phyloP scores from a whole-genome alignment of 1,284 basidiomycete genomes.

The Cryptococcus sp. region DNA sequence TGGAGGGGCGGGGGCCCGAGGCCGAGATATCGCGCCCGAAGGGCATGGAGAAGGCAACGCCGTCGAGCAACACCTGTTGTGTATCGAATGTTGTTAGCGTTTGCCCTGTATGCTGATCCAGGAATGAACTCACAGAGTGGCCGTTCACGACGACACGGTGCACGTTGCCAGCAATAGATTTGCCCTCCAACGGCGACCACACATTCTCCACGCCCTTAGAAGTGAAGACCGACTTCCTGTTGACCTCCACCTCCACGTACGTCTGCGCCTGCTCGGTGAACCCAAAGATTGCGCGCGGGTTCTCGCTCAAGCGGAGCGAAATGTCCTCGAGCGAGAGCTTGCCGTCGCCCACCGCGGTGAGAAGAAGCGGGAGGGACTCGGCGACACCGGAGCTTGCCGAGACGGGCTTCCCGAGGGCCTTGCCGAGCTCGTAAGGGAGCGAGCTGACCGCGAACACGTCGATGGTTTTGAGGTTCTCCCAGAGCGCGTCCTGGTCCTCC shows the following conservation, averaged over 20 bases:
- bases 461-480: conserved; percentile 79
- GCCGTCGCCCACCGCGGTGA: conserved; percentile 79
- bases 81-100: too few species aligned
- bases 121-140: conserved; percentile 59
- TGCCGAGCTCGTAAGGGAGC: conserved; percentile 73
- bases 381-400: conserved; percentile 77
- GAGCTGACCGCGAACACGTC: conserved; percentile 90
- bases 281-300: conserved; percentile 88
- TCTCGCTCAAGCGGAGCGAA: conserved; percentile 75
- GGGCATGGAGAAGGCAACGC: conserved; percentile 61
- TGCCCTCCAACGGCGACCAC: conserved; percentile 84
- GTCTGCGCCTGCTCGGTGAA: conserved; percentile 82
- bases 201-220: conserved; percentile 44
- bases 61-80: conserved; percentile 71
- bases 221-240: conserved; percentile 65
- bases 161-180: conserved; percentile 33
- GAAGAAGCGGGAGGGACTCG: conserved; percentile 81
- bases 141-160: conserved; percentile 90
- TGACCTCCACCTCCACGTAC: conserved; percentile 88
- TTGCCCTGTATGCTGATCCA: too few species aligned
- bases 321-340: conserved; percentile 82
- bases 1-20: conserved; percentile 53
- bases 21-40: conserved; percentile 80
- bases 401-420: conserved; percentile 63
- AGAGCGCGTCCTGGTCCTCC: conserved; percentile 79